Evolutionary conservation across 352 stramenopile species (phyloP).

Genomic region (Phytophthora crassamura): DNA sequence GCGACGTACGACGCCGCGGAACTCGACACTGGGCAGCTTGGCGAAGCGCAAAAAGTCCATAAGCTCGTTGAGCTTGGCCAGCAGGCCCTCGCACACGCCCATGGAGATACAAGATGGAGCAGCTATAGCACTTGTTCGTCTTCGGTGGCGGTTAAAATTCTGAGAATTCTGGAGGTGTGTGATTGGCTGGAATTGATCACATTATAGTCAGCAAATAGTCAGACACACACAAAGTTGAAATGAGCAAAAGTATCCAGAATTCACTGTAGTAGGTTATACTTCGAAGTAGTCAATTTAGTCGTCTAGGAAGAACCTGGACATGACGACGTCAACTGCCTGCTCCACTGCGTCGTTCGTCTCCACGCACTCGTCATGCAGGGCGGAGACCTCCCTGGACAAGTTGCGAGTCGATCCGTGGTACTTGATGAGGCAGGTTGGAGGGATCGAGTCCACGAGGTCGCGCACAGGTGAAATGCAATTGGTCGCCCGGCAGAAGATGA

Average conservation of each 20-base stretch:
- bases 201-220: constrained; percentile 23
- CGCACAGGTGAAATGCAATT: constrained; percentile 20
- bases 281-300: too few relatives aligned
- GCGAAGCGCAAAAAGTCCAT: constrained; percentile 87
- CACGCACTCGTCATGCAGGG: constrained; percentile 25
- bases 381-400: constrained; percentile 23
- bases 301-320: constrained; percentile 29
- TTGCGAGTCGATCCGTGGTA: constrained; percentile 34
- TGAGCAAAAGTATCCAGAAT: background rate
- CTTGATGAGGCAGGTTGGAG: constrained; percentile 31
- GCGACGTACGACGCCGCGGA: constrained; percentile 61
- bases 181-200: constrained; percentile 12
- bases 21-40: constrained; percentile 47
- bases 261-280: too few relatives aligned
- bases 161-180: constrained; percentile 10
- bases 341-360: constrained; percentile 1
- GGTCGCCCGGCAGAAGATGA: constrained; percentile 26
- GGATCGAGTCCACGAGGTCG: constrained; percentile 19
- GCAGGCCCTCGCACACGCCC: constrained; percentile 65
- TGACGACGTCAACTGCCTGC: constrained; percentile 11
- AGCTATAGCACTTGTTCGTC: background rate
- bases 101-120: constrained; percentile 19
- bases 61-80: constrained; percentile 85
- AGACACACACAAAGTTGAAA: constrained; percentile 11
- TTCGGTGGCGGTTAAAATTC: constrained; percentile 3